These are phyloP conservation scores for Oryza glaberrima DNA, from an alignment of 176 grass and related monocot genomes.

Conservation along the genomic window DNA sequence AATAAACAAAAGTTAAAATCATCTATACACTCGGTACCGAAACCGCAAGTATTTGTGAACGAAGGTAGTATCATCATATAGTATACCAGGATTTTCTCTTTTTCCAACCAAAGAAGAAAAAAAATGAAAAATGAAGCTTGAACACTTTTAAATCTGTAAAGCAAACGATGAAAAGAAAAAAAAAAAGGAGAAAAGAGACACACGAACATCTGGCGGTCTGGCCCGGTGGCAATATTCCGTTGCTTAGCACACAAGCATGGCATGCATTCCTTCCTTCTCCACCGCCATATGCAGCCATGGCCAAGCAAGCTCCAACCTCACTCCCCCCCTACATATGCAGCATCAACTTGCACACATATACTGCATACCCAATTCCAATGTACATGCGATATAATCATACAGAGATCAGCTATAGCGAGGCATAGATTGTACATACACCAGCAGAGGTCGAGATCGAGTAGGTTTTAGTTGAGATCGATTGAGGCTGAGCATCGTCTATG, in stretches of 20 bases:
- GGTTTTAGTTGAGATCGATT: background rate
- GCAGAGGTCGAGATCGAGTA: too few species aligned
- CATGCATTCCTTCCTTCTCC: slow-evolving; percentile 74
- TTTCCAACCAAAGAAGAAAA: too few species aligned
- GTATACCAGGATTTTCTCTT: too few species aligned
- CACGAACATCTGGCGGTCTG: background rate
- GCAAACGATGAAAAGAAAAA: background rate
- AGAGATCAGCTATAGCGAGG: too few species aligned
- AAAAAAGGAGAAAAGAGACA: background rate
- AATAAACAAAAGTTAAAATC: too few species aligned
- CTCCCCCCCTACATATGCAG: slow-evolving; percentile 34
- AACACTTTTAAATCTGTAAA: slow-evolving; percentile 35
- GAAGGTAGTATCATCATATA: too few species aligned
- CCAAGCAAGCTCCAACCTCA: slow-evolving; percentile 44
- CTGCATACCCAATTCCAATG: background rate
- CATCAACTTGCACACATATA: background rate
- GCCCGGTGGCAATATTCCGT: background rate
- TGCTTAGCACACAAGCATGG: slow-evolving; percentile 70
- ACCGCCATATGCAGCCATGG: background rate
- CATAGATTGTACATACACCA: background rate
- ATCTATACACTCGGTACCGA: too few species aligned
- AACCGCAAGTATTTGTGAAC: too few species aligned
- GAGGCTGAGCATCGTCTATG: slow-evolving; percentile 8
- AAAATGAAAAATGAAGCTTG: background rate
- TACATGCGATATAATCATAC: too few species aligned